Base-by-base conservation (phyloP, 2,329 filamentous ascomycete genomes). In the Penicillium sp. region DNA sequence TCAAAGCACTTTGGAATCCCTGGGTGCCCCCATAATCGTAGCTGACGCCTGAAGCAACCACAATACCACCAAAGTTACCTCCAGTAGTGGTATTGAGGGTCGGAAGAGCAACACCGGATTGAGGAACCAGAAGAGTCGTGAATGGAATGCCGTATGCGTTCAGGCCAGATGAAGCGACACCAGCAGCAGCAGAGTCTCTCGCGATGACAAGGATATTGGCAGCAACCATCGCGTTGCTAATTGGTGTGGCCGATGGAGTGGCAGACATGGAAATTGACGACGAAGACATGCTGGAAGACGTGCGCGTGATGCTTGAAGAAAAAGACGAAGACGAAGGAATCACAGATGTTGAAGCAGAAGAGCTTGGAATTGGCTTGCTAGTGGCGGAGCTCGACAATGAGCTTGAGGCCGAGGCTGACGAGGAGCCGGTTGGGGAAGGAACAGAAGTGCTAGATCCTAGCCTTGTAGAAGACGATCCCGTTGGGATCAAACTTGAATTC, bases 121-220 rank as follows among this genome's bases (percentile, higher is more conserved):
- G 65, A 6, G 76, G 75, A n/a, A 81, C 74, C 13, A 72, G 47
- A 8, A 79, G 51, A 4, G 70, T 65, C 47, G 78, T 64, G 49
- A 70, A 80, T 1, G 76, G 75, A 44, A 81, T 80, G 20, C 75
- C 77, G 50, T 81, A 80, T 40, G 68, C 76, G 51, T 76, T 72
- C 6, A 81, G 67, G 15, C 76, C 77, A 9, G 70, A 70, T 23
- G 67, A 70, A 9, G 71, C 72, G 17, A 70, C 69, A 12, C 60
- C 61, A 6, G 72, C 72, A 2, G 73, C 67, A 15, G 63, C 60
- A 25, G 66, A 48, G 52, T 79, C 75, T 45, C 69, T 67, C 27
- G 74, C 75, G 45, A 81, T 66, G 32, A 80, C 65, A 30, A 81
- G 62, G 39, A 80, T 69, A 18, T 74, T 78, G 6, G 51, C 52